Base-by-base conservation (phyloP, 2,329 filamentous ascomycete species). In the Penicillium rolfsii region DNA sequence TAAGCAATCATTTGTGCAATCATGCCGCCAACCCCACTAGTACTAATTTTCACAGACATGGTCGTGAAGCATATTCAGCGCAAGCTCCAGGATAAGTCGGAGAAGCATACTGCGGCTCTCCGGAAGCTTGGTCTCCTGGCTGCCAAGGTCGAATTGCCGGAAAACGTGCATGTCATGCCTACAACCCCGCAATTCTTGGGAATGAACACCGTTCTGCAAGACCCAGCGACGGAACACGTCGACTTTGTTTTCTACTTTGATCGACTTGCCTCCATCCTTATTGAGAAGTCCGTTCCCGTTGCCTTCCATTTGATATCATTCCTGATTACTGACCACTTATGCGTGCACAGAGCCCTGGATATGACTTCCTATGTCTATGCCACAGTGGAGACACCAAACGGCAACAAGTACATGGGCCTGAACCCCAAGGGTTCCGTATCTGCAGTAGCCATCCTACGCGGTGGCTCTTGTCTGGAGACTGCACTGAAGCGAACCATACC, bases 221-320 rank as follows among this genome's bases (percentile, higher is more conserved):
- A 95, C 69, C 89, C 91, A 19, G 84, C 88, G 52, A 94, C 92
- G 0, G 82, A 85, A 6, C 85, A 91, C 45, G 94, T 97, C 73
- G 93, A 98, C 69, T 98, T 97, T 74, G 91, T 97, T 64, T 98
- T 98, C 78, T 98, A 98, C 78, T 97, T 98, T 76, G 93, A 99
- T 77, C 87, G 95, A 40, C 82, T 98, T 40, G 87, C 91, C 1
- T 87, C 90, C n/a, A 82, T 97, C 55, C 82, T 98, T 28, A 86
- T 98, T 50, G 94, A 98, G 76, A 84, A 79, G 72, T 84, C 78
- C 56, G 41, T 2, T 46, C 22, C 16, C 6, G 2, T 11, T 26
- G 3, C 7, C 12, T 33, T n/a, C 22, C 30, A 3, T 11, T 4
- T 24, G n/a, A 30, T 4, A 4, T 41, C n/a, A 36, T 36, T 40